Percentiles rank a stretch among this genome's conserved stretches.
These are phyloP conservation scores for Pseudozyma thailandica DNA, from an alignment of 1,284 basidiomycete genomes.

Conservation along the genomic window DNA sequence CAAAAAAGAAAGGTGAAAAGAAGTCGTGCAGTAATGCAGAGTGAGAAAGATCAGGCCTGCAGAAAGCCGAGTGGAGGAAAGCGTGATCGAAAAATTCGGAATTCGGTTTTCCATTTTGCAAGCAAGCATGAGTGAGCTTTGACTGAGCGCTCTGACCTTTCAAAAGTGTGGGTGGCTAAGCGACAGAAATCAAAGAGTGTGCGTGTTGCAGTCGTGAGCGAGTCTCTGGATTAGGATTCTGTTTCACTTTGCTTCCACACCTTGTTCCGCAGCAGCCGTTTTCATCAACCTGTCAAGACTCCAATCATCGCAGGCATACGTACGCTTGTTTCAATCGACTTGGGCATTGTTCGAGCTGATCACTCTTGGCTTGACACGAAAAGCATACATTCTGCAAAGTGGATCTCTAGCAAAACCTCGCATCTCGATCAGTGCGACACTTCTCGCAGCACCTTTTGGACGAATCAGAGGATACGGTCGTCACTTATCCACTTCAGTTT, in stretches of 20 bases:
- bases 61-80: slow-evolving; percentile 11
- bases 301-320: not conserved
- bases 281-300: not conserved
- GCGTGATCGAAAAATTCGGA: slow-evolving; percentile 46
- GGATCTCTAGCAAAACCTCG: not conserved
- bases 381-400: too few relatives aligned
- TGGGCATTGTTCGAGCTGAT: not conserved
- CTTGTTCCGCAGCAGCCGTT: not conserved
- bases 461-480: not conserved
- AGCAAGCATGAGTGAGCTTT: not conserved
- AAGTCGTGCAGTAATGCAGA: not conserved
- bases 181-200: too few relatives aligned
- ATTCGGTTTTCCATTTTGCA: slow-evolving; percentile 40
- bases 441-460: not conserved
- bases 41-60: slow-evolving; percentile 9
- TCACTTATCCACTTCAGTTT: not conserved
- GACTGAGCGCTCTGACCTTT: slow-evolving; percentile 1
- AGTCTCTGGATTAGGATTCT: not conserved
- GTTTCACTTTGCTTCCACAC: slow-evolving; percentile 6
- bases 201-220: slow-evolving; percentile 4
- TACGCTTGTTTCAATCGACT: not conserved
- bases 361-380: too few relatives aligned
- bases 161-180: not conserved
- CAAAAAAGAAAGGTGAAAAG: slow-evolving; percentile 1
- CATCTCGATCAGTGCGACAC: not conserved